phyloP scores from a whole-genome alignment of 768 basidiomycete species.

The Guyanaporus albipodus region DNA sequence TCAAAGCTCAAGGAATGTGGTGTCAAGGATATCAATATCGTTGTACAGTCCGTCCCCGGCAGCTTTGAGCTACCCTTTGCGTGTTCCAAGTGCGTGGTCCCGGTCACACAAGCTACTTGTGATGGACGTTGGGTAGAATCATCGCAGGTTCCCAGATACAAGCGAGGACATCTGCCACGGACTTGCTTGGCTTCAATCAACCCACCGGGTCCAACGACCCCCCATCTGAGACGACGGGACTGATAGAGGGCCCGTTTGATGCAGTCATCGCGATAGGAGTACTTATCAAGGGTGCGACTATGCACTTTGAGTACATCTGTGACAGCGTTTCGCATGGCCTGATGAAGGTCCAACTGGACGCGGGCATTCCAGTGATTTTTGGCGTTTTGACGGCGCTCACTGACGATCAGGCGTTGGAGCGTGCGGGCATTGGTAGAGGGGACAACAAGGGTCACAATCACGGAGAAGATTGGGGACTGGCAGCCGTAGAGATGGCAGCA shows the following conservation, averaged over 20 bases:
- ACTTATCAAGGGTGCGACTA: slow-evolving; percentile 95
- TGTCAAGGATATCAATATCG: slow-evolving; percentile 87
- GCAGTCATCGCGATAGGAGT: slow-evolving; percentile 97
- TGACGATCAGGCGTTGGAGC: slow-evolving; percentile 91
- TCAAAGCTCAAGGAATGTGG: slow-evolving; percentile 78
- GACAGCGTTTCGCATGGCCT: slow-evolving; percentile 90
- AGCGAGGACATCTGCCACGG: slow-evolving; percentile 70
- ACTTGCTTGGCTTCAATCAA: slow-evolving; percentile 59
- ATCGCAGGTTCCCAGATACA: slow-evolving; percentile 86
- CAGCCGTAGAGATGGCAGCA: slow-evolving; percentile 90
- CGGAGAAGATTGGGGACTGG: slow-evolving; percentile 96
- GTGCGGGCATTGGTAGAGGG: slow-evolving; percentile 82
- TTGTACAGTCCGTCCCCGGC: slow-evolving; percentile 89
- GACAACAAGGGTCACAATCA: slow-evolving; percentile 87
- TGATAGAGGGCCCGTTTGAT: slow-evolving; percentile 71
- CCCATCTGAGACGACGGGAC: slow-evolving; percentile 29
- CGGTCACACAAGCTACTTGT: background rate
- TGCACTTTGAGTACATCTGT: slow-evolving; percentile 99
- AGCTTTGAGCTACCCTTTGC: slow-evolving; percentile 92
- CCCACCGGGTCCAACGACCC: slow-evolving; percentile 33
- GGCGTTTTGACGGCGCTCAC: slow-evolving; percentile 90
- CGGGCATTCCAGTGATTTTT: slow-evolving; percentile 92
- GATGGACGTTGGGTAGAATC: slow-evolving; percentile 48
- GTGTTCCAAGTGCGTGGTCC: slow-evolving; percentile 66
- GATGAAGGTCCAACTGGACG: slow-evolving; percentile 93